Conservation (phyloP, 75 land plant species). For the Cryptomeria japonica region DNA sequence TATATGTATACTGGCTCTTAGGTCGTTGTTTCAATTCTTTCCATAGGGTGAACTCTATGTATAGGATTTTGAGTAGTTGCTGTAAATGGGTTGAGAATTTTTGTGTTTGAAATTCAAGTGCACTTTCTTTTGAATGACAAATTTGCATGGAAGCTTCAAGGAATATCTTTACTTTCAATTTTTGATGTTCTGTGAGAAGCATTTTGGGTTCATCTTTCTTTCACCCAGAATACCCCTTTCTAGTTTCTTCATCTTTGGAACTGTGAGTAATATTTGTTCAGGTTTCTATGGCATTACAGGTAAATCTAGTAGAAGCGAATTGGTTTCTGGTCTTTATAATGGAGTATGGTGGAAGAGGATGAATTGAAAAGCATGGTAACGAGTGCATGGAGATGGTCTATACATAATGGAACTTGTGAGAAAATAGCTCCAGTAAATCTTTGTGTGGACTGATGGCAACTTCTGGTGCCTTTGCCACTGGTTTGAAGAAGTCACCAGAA, state of each 20-base stretch:
- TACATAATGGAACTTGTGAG: slow-evolving; percentile 10
- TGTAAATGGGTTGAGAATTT: background rate
- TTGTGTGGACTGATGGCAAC: slow-evolving; percentile 2
- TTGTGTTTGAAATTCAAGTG: background rate
- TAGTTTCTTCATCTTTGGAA: background rate
- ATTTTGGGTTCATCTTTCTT: background rate
- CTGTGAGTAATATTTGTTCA: background rate
- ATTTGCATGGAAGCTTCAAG: background rate
- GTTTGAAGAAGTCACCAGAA: slow-evolving; percentile 6
- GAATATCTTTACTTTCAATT: background rate
- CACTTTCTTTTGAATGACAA: background rate
- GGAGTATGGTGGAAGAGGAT: background rate
- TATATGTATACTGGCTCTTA: background rate
- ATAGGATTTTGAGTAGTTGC: background rate
- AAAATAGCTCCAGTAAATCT: background rate
- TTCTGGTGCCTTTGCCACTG: background rate
- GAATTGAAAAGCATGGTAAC: background rate
- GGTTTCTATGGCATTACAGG: background rate
- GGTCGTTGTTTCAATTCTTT: background rate
- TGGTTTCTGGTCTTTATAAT: background rate
- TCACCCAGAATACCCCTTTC: background rate
- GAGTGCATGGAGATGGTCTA: background rate
- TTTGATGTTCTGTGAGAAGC: background rate
- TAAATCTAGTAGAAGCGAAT: background rate
- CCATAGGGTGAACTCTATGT: background rate